Conservation (phyloP, 305 asterid genomes). For the Euphrasia arctica region DNA sequence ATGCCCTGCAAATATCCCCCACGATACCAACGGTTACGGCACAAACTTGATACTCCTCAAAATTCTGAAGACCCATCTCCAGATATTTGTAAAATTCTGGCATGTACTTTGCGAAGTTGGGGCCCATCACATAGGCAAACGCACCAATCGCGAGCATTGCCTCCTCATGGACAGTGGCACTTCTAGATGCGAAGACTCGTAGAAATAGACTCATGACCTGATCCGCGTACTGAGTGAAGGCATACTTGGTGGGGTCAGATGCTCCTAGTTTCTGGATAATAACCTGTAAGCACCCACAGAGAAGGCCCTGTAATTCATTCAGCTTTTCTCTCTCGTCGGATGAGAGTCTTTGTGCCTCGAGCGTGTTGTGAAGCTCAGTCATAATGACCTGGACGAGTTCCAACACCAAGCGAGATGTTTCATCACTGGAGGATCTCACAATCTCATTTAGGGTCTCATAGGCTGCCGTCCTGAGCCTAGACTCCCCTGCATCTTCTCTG, state of each 20-base stretch:
- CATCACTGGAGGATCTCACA: background rate
- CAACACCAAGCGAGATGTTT: background rate
- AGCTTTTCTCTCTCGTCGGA: background rate
- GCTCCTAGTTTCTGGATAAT: background rate
- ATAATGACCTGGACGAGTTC: background rate
- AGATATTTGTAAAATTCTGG: constrained; percentile 64
- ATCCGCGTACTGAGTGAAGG: constrained; percentile 38
- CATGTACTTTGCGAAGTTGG: constrained; percentile 74
- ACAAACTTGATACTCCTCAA: background rate
- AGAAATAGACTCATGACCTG: constrained; percentile 81
- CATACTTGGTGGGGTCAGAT: background rate
- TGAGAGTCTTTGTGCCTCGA: background rate
- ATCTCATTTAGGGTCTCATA: background rate
- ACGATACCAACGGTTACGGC: background rate
- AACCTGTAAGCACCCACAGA: background rate
- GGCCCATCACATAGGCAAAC: constrained; percentile 76
- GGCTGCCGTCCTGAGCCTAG: background rate
- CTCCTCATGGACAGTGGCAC: constrained; percentile 94
- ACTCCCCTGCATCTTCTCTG: background rate
- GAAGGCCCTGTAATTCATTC: background rate
- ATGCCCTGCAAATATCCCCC: background rate
- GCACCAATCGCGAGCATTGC: constrained; percentile 99
- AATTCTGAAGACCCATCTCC: background rate
- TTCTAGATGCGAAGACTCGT: constrained; percentile 82
- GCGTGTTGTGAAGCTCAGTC: background rate